Conservation (phyloP, 1,284 basidiomycete genomes). For the Cystobasidiaceae sp. region DNA sequence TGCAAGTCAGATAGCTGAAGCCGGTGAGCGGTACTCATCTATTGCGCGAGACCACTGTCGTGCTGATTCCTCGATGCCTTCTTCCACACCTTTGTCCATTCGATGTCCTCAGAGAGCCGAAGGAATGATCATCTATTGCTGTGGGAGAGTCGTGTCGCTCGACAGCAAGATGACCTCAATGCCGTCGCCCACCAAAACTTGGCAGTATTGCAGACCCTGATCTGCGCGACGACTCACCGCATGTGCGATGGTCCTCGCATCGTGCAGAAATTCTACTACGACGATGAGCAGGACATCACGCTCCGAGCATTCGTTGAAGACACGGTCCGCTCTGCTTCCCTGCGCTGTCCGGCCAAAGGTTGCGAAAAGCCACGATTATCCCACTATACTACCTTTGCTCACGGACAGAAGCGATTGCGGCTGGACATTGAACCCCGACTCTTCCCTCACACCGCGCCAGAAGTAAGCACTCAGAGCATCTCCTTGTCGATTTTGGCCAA, state of each 20-base stretch:
- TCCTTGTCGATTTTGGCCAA: constrained; percentile 44
- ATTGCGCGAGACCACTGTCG: too few relatives aligned
- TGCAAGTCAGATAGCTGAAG: constrained; percentile 37
- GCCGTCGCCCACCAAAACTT: constrained; percentile 92
- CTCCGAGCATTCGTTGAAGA: constrained; percentile 88
- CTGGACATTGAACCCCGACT: constrained; percentile 17
- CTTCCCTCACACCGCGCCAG: background rate
- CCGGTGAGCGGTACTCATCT: constrained; percentile 68
- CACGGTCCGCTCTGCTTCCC: constrained; percentile 63
- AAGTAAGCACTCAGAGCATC: background rate
- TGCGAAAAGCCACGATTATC: constrained; percentile 75
- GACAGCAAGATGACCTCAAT: constrained; percentile 74
- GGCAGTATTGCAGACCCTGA: constrained; percentile 65
- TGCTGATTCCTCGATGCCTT: too few relatives aligned
- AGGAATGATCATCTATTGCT: constrained; percentile 77
- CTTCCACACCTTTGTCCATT: too few relatives aligned
- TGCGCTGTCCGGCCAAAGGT: constrained; percentile 67
- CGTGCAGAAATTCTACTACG: constrained; percentile 79
- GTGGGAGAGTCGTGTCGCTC: constrained; percentile 85
- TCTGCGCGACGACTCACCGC: constrained; percentile 58
- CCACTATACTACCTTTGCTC: constrained; percentile 83
- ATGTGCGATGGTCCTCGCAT: constrained; percentile 53
- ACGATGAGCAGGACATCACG: constrained; percentile 76
- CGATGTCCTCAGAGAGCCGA: constrained; percentile 58
- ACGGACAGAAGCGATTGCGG: constrained; percentile 65